phyloP scores from a whole-genome alignment of 495 filamentous ascomycete species.

The Penicillium chermesinum region DNA sequence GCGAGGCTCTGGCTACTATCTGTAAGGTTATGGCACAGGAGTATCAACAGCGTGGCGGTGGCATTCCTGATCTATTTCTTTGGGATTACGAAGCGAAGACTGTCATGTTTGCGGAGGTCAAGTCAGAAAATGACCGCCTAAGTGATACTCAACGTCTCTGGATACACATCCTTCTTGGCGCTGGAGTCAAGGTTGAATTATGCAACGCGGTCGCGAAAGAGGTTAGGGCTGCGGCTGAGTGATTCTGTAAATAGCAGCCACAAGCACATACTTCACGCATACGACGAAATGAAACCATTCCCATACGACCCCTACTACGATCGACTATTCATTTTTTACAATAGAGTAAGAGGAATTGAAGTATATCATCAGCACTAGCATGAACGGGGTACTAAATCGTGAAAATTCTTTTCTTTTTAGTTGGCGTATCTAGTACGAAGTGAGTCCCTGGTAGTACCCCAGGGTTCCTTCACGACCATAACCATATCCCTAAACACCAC shows the following conservation, averaged over 20 bases:
- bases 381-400: constrained; percentile 28
- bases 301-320: background rate
- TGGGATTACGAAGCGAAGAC: constrained; percentile 59
- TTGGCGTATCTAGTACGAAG: constrained; percentile 25
- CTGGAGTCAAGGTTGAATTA: constrained; percentile 79
- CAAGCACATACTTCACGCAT: background rate
- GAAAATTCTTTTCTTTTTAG: constrained; percentile 28
- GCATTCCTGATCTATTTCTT: constrained; percentile 88
- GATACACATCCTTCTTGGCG: constrained; percentile 86
- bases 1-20: constrained; percentile 71
- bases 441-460: constrained; percentile 7
- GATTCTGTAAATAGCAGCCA: background rate
- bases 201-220: constrained; percentile 83
- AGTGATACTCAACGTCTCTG: constrained; percentile 95
- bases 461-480: constrained; percentile 9
- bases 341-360: no score
- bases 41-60: constrained; percentile 78
- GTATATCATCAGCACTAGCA: constrained; percentile 3
- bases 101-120: constrained; percentile 86
- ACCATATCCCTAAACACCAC: constrained; percentile 17
- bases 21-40: constrained; percentile 96
- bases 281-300: background rate
- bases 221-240: constrained; percentile 30
- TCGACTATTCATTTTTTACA: background rate
- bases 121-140: constrained; percentile 90